Base-by-base conservation (phyloP, 768 basidiomycete genomes). In the Tricholoma sp. region DNA sequence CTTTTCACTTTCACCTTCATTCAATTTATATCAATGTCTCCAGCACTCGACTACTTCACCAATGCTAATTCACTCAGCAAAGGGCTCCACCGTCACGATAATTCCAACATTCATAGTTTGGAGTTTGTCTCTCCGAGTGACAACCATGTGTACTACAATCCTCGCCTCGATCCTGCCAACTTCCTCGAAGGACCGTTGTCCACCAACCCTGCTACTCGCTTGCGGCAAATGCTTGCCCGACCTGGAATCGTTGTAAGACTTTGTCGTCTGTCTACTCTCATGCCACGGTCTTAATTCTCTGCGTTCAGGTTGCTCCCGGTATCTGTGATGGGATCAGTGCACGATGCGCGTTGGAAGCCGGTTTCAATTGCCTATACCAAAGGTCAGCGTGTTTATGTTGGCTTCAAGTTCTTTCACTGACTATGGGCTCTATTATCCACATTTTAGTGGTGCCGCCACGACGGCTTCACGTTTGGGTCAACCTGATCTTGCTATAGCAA, bases 321-420 rank as follows among this genome's bases (percentile, higher is more conserved):
- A 84, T 89, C 42, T 88, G 88, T 55, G 88, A 89, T 55, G 88
- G 87, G 50, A 90, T 91, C 64, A 88, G 86, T 62, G 88, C 88
- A 9, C 79, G 89, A 31, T 88, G 88, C 60, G 89, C 89, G 7
- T 70, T 91, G 6, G 89, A 91, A 71, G 86, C 88, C 36, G 89
- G 89, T 17, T 91, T 91, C 62, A 76, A 79, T 24, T 90, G 88
- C 61, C 59, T 90, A 55, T 91, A 91, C 67, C 89, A 90, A 71
- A 89, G 84, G 83, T 84, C 34, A 18, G 13, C 34, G 24, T 37
- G 3, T 20, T 41, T 28, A 18, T 3, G 24, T 45, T 47, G 2
- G 29, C 13, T 47, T 47, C 15, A 7, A 29, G 24, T 29, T 47
- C 1, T 17, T 28, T 47, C 29, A 51, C 45, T 55, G 9, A 17